phyloP scores from a whole-genome alignment of 345 rosid genomes.

The Firmiana major region DNA sequence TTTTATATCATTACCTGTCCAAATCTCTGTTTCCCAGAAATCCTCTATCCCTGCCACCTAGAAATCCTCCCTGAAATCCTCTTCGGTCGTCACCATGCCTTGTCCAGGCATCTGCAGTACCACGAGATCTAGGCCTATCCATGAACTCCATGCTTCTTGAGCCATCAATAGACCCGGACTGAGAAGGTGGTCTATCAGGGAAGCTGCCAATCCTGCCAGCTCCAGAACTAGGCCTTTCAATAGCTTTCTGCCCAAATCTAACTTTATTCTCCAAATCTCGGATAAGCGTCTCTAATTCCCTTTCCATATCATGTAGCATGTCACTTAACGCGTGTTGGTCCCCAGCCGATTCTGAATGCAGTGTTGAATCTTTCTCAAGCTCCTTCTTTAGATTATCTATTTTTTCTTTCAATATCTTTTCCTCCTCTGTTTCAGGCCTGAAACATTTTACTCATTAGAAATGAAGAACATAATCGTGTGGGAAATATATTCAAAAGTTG shows the following conservation, averaged over 20 bases:
- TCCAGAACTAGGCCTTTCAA: slow-evolving; percentile 78
- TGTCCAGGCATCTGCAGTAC: slow-evolving; percentile 61
- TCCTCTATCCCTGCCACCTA: slow-evolving; percentile 81
- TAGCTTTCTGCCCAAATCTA: slow-evolving; percentile 69
- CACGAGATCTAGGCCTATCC: slow-evolving; percentile 84
- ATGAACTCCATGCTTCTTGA: slow-evolving; percentile 57
- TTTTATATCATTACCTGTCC: slow-evolving; percentile 52
- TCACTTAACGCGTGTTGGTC: slow-evolving; percentile 34
- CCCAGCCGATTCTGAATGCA: slow-evolving; percentile 30
- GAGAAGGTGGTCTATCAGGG: slow-evolving; percentile 82
- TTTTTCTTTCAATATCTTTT: slow-evolving; percentile 64
- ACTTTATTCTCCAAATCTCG: slow-evolving; percentile 75
- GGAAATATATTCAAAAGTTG: background rate
- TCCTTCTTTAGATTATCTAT: slow-evolving; percentile 51
- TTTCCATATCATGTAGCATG: slow-evolving; percentile 55
- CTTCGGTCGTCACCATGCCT: slow-evolving; percentile 71
- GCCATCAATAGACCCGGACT: slow-evolving; percentile 69
- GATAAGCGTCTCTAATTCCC: slow-evolving; percentile 53
- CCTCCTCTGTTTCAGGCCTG: slow-evolving; percentile 91
- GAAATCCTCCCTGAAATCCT: slow-evolving; percentile 36
- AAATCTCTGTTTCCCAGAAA: slow-evolving; percentile 64
- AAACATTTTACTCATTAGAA: slow-evolving; percentile 18
- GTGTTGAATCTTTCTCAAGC: slow-evolving; percentile 35
- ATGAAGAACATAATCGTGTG: background rate
- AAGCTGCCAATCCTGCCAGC: slow-evolving; percentile 57